phyloP scores from a whole-genome alignment of 345 rosid species.

The Aquilaria yunnanensis region DNA sequence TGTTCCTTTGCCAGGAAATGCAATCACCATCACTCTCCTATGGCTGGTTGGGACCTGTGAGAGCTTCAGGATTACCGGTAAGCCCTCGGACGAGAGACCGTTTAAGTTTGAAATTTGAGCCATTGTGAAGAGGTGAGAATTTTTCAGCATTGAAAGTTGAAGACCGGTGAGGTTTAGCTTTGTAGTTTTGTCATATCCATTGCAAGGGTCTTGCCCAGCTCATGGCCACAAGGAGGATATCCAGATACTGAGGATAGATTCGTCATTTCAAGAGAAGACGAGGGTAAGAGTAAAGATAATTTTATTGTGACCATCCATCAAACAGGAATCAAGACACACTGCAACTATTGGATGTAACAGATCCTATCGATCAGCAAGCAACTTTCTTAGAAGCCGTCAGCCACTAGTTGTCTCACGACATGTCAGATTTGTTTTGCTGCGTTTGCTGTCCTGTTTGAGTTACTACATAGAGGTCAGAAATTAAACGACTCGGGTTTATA shows the following conservation, averaged over 20 bases:
- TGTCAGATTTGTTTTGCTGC: too few species aligned
- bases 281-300: too few species aligned
- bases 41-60: slow-evolving; percentile 9
- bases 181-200: slow-evolving; percentile 16
- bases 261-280: slow-evolving; percentile 15
- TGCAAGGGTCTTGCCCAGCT: background rate
- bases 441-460: too few species aligned
- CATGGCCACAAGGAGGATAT: slow-evolving; percentile 37
- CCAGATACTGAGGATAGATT: slow-evolving; percentile 23
- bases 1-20: slow-evolving; percentile 23
- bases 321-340: too few species aligned
- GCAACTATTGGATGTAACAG: too few species aligned
- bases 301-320: too few species aligned
- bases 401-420: too few species aligned
- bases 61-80: slow-evolving; percentile 24
- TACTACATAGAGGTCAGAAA: too few species aligned
- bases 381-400: too few species aligned
- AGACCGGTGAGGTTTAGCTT: background rate
- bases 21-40: slow-evolving; percentile 19
- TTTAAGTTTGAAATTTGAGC: slow-evolving; percentile 40
- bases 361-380: too few species aligned
- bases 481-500: too few species aligned
- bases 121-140: slow-evolving; percentile 23
- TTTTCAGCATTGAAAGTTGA: background rate
- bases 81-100: slow-evolving; percentile 23